These are phyloP conservation scores for Solanum bukasovii DNA, from an alignment of 257 asterid genomes.

Conservation along the genomic window DNA sequence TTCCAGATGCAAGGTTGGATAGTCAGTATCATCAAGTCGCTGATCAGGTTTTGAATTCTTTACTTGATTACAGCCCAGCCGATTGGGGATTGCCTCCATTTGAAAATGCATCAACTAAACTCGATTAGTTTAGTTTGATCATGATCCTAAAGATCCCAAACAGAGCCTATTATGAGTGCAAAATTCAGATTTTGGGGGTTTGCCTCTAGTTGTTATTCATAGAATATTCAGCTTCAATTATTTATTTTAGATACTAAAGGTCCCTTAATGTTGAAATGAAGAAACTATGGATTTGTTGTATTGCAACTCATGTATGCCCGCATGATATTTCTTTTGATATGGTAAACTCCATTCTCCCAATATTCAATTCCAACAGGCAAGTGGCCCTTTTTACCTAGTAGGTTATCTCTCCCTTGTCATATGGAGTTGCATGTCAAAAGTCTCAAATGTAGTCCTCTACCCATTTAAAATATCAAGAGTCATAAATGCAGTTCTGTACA, in stretches of 20 bases:
- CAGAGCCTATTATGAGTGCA: neutral
- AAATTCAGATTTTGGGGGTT: neutral
- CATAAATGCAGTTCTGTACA: neutral
- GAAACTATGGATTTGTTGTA: neutral
- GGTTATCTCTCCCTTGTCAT: neutral
- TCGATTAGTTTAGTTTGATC: neutral
- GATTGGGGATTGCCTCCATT: conserved; percentile 88
- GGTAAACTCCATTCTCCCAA: neutral
- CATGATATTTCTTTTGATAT: neutral
- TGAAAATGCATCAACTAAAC: conserved; percentile 24
- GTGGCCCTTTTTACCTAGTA: neutral
- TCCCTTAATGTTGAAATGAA: neutral
- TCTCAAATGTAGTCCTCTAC: neutral
- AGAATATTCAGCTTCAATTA: neutral
- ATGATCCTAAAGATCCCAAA: neutral
- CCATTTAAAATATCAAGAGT: neutral
- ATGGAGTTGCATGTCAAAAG: neutral
- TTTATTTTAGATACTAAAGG: neutral
- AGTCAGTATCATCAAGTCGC: conserved; percentile 48
- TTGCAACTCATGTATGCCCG: neutral
- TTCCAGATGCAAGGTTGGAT: conserved; percentile 92
- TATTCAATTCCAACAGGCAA: neutral
- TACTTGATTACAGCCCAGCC: conserved; percentile 61
- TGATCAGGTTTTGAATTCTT: conserved; percentile 68
- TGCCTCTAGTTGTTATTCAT: neutral